phyloP scores from a whole-genome alignment of 2,329 filamentous ascomycete genomes.

The Aspergillus intermedius region DNA sequence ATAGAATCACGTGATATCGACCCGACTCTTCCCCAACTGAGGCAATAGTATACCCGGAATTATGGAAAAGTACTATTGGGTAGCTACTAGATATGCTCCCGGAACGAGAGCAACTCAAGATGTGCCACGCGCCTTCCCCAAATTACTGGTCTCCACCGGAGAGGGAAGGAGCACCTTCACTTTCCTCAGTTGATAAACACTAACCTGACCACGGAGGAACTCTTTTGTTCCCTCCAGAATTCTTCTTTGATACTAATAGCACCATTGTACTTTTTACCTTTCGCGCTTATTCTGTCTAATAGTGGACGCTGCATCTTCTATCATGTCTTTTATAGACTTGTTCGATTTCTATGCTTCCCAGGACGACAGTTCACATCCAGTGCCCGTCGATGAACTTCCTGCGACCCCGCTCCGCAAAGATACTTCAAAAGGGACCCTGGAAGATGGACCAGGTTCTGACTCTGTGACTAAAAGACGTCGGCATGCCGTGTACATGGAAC shows the following conservation, averaged over 20 bases:
- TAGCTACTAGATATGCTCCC: too few species aligned
- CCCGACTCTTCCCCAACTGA: too few species aligned
- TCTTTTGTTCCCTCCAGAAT: too few species aligned
- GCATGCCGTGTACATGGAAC: constrained; percentile 25
- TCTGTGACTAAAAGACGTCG: constrained; percentile 21
- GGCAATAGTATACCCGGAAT: too few species aligned
- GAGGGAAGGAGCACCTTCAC: neutral
- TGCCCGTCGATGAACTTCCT: neutral
- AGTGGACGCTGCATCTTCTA: neutral
- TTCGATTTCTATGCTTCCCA: neutral
- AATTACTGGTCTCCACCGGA: too few species aligned
- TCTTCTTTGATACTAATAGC: neutral
- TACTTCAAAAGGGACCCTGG: constrained; percentile 3
- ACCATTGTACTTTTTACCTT: neutral
- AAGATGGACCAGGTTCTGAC: constrained; percentile 7
- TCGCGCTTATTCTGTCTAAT: neutral
- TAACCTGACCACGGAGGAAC: neutral
- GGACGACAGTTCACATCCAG: too few species aligned
- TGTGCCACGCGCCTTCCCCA: too few species aligned
- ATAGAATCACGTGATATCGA: too few species aligned
- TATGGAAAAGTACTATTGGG: too few species aligned
- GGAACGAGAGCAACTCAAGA: too few species aligned
- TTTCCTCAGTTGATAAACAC: neutral
- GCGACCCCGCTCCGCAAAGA: neutral
- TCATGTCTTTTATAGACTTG: neutral